A percentile compares a stretch with the other conserved stretches of the same genome.
Evolutionary conservation across 305 asterid species (phyloP).

Genomic region (Fraxinus velutina): DNA sequence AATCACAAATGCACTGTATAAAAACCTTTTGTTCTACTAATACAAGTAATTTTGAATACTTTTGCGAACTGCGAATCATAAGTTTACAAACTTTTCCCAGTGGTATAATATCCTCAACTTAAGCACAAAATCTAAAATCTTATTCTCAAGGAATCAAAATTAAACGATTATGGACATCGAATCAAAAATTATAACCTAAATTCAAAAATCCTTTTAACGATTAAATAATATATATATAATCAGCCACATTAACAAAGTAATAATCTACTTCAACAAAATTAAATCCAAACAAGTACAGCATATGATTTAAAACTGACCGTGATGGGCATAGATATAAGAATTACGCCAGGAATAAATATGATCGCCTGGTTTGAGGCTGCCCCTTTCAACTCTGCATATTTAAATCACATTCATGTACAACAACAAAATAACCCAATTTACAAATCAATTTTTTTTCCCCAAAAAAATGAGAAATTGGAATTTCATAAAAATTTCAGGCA

Average conservation of each 20-base stretch:
- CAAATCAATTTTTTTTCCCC: neutral
- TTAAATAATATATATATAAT: neutral
- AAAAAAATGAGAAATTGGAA: neutral
- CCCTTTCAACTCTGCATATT: conserved; percentile 49
- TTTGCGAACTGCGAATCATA: neutral
- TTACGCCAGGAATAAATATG: conserved; percentile 92
- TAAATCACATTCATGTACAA: neutral
- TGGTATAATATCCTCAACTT: neutral
- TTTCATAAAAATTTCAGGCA: neutral
- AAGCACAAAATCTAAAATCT: neutral
- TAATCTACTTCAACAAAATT: neutral
- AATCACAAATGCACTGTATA: neutral
- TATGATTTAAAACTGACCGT: conserved; percentile 47
- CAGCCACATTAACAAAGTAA: neutral
- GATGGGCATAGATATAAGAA: conserved; percentile 84
- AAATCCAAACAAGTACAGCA: neutral
- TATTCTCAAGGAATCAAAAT: neutral
- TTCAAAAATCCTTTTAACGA: neutral
- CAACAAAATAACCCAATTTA: neutral
- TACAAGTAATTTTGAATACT: neutral
- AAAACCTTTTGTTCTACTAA: neutral
- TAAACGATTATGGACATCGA: neutral
- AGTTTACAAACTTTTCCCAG: neutral
- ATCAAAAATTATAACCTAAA: neutral
- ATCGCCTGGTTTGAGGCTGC: conserved; percentile 80